Evolutionary conservation across 2,329 filamentous ascomycete genomes (phyloP), one percentile per base, ranked within the genome.

Genomic region (Colletotrichum theobromicola): DNA sequence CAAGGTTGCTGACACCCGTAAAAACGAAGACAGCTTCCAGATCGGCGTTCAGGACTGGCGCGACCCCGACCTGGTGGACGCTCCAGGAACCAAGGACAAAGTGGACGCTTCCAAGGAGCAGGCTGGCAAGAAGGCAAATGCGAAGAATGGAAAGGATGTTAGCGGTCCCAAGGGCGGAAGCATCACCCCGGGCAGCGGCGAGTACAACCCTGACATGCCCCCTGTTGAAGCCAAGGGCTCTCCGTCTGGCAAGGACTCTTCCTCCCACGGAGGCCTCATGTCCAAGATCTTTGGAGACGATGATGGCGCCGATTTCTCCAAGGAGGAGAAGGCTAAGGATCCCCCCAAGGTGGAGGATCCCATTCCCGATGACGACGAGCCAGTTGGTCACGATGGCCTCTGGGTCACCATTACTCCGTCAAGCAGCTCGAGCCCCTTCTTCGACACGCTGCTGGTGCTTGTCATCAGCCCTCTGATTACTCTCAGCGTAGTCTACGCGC

Each of bases 401-500:
- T 98, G 95, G 95, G 95, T 99, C n/a, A 98, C 97, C 9, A 91
- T 99, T 70, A 97, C 95, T 1, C 97, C 96, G 2, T 96, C 95
- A 1, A 96, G 92, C 83, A 96, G 95, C 76, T 94, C 94, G 7
- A 97, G 94, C 78, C 96, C 97, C 0, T 98, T 99, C 86, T 96
- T 98, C 78, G 97, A 99, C 82, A 98, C 96, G 0, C 89, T 99
- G 4, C 88, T 98, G n/a, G 95, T 99, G 10, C 88, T 99, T n/a
- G 95, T 99, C 35, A 93, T 98, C 68, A 98, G 96, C 80, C 97
- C 97, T 9, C 85, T 99, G 16, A 93, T 98, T 67, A 98, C 97
- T 1, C 85, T 99, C 79, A 97, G 95, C 5, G 93, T 98, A 7
- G 96, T 99, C 3, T 98, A 98, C 81, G 94, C 95, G 15, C 89